Percentiles rank a stretch among this genome's conserved stretches.
These are phyloP conservation scores for Talaromyces rugulosus DNA, from an alignment of 2,329 filamentous ascomycete genomes.

Conservation along the genomic window DNA sequence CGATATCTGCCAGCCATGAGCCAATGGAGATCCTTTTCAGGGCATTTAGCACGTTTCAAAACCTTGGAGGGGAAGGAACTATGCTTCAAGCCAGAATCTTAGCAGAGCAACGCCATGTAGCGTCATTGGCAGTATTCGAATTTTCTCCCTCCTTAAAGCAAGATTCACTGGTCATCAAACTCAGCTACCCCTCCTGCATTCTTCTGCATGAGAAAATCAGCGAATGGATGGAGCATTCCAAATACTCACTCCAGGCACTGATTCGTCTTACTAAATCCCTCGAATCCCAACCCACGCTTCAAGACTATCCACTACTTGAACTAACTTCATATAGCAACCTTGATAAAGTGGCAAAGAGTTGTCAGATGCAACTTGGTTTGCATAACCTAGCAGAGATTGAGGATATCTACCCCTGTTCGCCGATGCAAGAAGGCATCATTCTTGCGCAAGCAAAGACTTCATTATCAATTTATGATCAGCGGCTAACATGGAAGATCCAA, in stretches of 20 bases:
- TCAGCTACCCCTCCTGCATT: background rate
- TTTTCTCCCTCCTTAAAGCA: background rate
- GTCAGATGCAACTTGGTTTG: background rate
- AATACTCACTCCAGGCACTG: background rate
- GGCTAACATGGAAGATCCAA: background rate
- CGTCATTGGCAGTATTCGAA: background rate
- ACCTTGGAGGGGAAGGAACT: background rate
- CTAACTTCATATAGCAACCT: background rate
- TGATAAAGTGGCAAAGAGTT: background rate
- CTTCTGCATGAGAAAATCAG: background rate
- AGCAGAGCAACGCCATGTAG: background rate
- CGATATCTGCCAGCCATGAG: background rate
- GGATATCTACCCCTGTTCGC: conserved; percentile 1
- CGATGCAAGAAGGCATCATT: conserved; percentile 7
- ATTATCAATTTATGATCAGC: background rate
- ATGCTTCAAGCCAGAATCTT: background rate
- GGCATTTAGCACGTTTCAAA: background rate
- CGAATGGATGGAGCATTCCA: background rate
- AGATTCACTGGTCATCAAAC: background rate
- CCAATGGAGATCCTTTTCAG: background rate
- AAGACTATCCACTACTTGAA: background rate
- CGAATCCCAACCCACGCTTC: background rate
- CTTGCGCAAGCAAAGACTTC: background rate
- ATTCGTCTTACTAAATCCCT: background rate
- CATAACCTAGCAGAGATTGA: background rate